Evolutionary conservation across 352 stramenopile genomes (phyloP), one percentile per base, ranked within the genome.

Genomic region (Aphanomyces stellatus): DNA sequence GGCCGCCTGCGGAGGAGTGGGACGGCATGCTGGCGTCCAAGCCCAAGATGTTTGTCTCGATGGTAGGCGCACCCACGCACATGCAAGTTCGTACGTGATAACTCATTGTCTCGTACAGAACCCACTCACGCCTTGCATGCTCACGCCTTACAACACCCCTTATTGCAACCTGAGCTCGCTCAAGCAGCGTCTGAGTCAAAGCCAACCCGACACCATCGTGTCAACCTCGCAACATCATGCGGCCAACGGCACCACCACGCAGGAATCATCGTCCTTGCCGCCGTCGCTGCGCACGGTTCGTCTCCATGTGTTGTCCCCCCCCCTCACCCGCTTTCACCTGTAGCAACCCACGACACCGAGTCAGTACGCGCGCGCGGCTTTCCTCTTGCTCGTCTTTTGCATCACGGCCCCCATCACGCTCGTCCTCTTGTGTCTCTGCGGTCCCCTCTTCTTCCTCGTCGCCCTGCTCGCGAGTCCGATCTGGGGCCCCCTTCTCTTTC

Each of bases 111-210:
- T 28, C 4, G 13, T 2, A 25, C 31, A 67, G 60, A 43, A 67
- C 27, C 60, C 60, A 41, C 34, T 67, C 15, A 67, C 60, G 17
- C 60, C 60, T 2, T 67, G 48, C 27, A 60, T 67, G 60, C 49
- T 67, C 7, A 67, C 60, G 25, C 60, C 60, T 19, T 67, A 57
- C 42, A 67, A 67, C 33, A 67, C 60, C 22, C 60, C 60, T 4
- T 37, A 67, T 48, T 60, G 60, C 43, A 51, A 67, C 28, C 46
- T 51, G 31, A 60, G 19, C 24, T 48, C 48, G 2, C 49, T 67
- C 30, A 51, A 40, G 60, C 60, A 67, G 34, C 60, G 60, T 48
- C 37, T 67, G 17, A 13, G 43, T 22, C 34, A 57, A 40, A 67
- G 60, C 33, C 60, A 67, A 30, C 13, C 42, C 11, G 42, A 57